A percentile compares a stretch with the other conserved stretches of the same genome.
phyloP scores from a whole-genome alignment of 305 asterid species.

The Rubia tinctorum region DNA sequence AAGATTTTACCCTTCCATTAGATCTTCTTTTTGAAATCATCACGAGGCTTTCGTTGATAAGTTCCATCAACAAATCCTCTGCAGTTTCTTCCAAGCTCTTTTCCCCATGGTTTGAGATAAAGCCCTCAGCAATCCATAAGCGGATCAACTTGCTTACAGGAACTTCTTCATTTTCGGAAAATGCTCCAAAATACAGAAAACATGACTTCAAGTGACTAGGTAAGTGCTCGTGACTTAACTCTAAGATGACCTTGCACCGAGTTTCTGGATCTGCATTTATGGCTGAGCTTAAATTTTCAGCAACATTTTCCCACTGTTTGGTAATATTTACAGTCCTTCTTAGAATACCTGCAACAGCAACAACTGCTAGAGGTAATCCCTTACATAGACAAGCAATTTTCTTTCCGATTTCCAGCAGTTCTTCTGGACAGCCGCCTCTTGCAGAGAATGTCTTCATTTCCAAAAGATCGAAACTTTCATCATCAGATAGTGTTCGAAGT shows the following conservation, averaged over 20 bases:
- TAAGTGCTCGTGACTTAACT: conserved; percentile 8
- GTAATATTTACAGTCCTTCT: neutral
- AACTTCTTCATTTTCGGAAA: conserved; percentile 1
- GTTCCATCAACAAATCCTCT: conserved; percentile 4
- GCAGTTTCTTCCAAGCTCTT: conserved; percentile 3
- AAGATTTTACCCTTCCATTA: conserved; percentile 3
- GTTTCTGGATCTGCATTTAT: conserved; percentile 9
- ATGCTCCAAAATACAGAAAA: conserved; percentile 5
- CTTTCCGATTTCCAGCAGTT: neutral
- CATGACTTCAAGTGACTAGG: conserved; percentile 1
- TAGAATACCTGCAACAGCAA: neutral
- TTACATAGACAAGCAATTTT: conserved; percentile 5
- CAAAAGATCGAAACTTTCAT: neutral
- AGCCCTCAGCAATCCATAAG: conserved; percentile 8
- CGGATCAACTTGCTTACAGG: conserved; percentile 8
- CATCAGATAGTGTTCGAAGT: conserved; percentile 6
- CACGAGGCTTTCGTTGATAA: conserved; percentile 7
- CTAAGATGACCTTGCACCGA: conserved; percentile 3
- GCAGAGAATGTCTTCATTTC: conserved; percentile 4
- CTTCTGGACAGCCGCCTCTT: neutral
- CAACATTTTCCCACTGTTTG: neutral
- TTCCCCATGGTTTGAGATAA: neutral
- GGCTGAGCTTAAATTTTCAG: neutral
- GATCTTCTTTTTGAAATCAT: conserved; percentile 6
- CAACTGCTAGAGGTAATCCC: conserved; percentile 13